Evolutionary conservation across 495 filamentous ascomycete genomes (phyloP).

Genomic region (Penicillium herquei): DNA sequence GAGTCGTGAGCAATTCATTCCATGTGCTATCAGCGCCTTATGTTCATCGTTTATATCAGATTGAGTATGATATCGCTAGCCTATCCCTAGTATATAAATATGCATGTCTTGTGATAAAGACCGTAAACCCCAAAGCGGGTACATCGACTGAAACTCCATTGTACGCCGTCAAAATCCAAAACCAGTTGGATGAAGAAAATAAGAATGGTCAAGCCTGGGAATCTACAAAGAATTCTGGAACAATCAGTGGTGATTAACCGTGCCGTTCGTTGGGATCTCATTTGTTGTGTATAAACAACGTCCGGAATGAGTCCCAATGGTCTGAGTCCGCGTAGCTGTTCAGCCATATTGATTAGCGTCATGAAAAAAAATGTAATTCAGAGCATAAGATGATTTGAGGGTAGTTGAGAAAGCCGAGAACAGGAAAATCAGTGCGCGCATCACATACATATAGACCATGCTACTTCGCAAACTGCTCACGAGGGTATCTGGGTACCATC

Average conservation of each 20-base stretch:
- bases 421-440: too few species aligned
- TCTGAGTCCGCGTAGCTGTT: constrained; percentile 68
- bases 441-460: constrained; percentile 96
- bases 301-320: constrained; percentile 78
- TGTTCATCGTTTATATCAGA: background rate
- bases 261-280: constrained; percentile 34
- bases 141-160: constrained; percentile 19
- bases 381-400: too few species aligned
- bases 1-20: too few species aligned
- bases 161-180: constrained; percentile 30
- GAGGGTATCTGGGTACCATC: constrained; percentile 84
- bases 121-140: background rate
- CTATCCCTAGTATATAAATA: background rate
- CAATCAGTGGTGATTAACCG: background rate
- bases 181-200: constrained; percentile 19
- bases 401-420: too few species aligned
- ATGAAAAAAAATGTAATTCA: background rate
- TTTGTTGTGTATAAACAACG: constrained; percentile 81
- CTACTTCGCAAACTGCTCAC: constrained; percentile 89
- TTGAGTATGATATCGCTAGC: background rate
- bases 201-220: background rate
- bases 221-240: background rate
- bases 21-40: too few species aligned
- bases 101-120: background rate
- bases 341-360: constrained; percentile 21